Evolutionary conservation across 2,329 filamentous ascomycete genomes (phyloP).

Genomic region (Chrysoporthe austroafricana): DNA sequence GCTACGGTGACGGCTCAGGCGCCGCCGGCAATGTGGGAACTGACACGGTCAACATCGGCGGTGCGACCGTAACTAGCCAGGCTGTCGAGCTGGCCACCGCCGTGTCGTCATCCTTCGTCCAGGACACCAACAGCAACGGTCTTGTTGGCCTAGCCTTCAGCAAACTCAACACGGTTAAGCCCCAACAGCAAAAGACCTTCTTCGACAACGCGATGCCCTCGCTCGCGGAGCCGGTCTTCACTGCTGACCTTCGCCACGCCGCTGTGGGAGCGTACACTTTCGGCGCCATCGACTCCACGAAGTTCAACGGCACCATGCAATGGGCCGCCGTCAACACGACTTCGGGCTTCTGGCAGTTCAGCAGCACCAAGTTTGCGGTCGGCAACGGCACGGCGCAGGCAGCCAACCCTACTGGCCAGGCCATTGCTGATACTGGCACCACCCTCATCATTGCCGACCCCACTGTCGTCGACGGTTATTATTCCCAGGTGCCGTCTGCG

Average conservation of each 20-base stretch:
- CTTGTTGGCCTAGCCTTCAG: conserved; percentile 71
- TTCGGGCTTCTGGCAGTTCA: conserved; percentile 72
- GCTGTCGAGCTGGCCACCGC: conserved; percentile 68
- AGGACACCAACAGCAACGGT: conserved; percentile 67
- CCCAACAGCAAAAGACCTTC: conserved; percentile 69
- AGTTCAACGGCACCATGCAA: conserved; percentile 65
- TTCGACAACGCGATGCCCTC: conserved; percentile 69
- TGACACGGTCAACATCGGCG: conserved; percentile 71
- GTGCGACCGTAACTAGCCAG: conserved; percentile 63
- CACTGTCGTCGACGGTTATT: conserved; percentile 54
- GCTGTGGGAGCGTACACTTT: conserved; percentile 73
- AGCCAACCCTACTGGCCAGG: conserved; percentile 45
- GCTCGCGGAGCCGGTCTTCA: conserved; percentile 70
- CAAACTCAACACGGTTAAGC: conserved; percentile 66
- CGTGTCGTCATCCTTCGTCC: conserved; percentile 61
- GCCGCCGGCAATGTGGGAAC: conserved; percentile 67
- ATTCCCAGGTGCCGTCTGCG: conserved; percentile 50
- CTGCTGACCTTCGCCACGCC: conserved; percentile 66
- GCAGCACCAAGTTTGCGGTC: conserved; percentile 60
- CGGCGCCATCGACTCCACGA: conserved; percentile 66
- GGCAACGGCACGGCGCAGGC: conserved; percentile 45
- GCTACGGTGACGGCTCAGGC: conserved; percentile 70
- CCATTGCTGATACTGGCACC: conserved; percentile 63
- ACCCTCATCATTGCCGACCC: conserved; percentile 65
- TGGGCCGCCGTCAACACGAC: conserved; percentile 65